These are phyloP conservation scores for Candida krabiensis DNA, from an alignment of 805 yeast genomes.

Conservation along the genomic window DNA sequence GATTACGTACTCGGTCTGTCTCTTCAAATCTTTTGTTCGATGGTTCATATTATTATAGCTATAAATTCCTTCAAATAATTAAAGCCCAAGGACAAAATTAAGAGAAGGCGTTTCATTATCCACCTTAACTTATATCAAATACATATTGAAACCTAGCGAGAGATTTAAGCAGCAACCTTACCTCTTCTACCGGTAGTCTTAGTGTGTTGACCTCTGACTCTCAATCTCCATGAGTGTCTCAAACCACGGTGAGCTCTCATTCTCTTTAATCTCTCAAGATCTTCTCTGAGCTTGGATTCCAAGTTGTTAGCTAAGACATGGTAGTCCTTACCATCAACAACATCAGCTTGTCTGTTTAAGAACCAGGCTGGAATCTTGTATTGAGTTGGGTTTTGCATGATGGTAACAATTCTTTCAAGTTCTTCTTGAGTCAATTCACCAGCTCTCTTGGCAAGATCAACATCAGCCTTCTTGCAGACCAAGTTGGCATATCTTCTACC, in stretches of 20 bases:
- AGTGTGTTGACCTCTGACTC: conserved; percentile 99
- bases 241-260: conserved; percentile 99
- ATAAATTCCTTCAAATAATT: neutral
- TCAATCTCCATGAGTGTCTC: conserved; percentile 99
- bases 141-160: conserved; percentile 5
- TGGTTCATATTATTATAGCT: neutral
- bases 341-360: conserved; percentile 99
- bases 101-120: conserved; percentile 6
- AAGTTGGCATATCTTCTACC: conserved; percentile 99
- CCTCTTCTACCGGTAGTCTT: conserved; percentile 99
- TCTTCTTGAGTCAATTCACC: conserved; percentile 99
- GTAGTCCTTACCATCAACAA: conserved; percentile 98
- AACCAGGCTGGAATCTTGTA: conserved; percentile 99
- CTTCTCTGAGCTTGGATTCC: conserved; percentile 99
- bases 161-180: conserved; percentile 42
- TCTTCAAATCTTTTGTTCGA: conserved; percentile 4
- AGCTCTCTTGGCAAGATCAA: conserved; percentile 97
- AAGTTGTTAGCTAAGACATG: conserved; percentile 98
- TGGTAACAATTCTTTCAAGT: conserved; percentile 99
- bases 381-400: conserved; percentile 99
- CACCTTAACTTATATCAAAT: conserved; percentile 8
- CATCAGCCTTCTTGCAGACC: conserved; percentile 99
- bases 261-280: conserved; percentile 99
- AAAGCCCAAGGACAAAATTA: neutral
- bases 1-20: too few species aligned